Percentiles rank a stretch among this genome's conserved stretches.
phyloP scores from a whole-genome alignment of 192 early-diverging fungal genomes.

The Phlyctochytrium planicorne region DNA sequence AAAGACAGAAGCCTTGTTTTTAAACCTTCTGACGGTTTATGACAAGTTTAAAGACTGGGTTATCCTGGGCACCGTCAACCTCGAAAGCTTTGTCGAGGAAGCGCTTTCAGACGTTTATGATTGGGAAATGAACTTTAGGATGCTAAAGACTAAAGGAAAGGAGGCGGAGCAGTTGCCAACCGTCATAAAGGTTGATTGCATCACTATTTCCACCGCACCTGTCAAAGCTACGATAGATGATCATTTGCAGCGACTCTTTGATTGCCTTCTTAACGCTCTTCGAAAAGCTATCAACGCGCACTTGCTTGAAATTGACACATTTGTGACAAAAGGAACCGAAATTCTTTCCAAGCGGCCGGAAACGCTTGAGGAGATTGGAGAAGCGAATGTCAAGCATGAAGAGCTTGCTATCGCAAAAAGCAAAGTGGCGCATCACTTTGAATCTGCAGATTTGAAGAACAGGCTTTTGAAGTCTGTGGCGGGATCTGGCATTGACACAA shows the following conservation, averaged over 20 bases:
- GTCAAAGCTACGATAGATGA: constrained; percentile 62
- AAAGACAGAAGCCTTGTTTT: constrained; percentile 52
- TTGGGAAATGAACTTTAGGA: constrained; percentile 54
- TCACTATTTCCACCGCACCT: constrained; percentile 50
- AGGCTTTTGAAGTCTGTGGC: constrained; percentile 53
- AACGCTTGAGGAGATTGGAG: constrained; percentile 53
- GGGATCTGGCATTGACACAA: constrained; percentile 46
- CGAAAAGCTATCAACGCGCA: constrained; percentile 36
- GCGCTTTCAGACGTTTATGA: constrained; percentile 40
- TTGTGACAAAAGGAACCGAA: constrained; percentile 46
- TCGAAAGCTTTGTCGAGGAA: constrained; percentile 53
- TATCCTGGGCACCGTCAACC: constrained; percentile 47
- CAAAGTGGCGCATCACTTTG: constrained; percentile 47
- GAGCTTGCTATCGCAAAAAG: constrained; percentile 45
- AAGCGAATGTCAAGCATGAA: constrained; percentile 49
- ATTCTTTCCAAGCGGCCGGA: constrained; percentile 49
- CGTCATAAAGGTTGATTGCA: constrained; percentile 51
- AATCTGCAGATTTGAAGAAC: constrained; percentile 52
- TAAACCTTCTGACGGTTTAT: constrained; percentile 43
- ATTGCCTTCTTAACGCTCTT: constrained; percentile 43
- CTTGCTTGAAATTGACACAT: constrained; percentile 46
- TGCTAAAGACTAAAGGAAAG: constrained; percentile 58
- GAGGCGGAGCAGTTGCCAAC: constrained; percentile 54
- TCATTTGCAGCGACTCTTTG: constrained; percentile 58
- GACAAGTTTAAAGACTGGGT: constrained; percentile 63